Evolutionary conservation across 768 basidiomycete genomes (phyloP).

Genomic region (Hemileccinum impolitum): DNA sequence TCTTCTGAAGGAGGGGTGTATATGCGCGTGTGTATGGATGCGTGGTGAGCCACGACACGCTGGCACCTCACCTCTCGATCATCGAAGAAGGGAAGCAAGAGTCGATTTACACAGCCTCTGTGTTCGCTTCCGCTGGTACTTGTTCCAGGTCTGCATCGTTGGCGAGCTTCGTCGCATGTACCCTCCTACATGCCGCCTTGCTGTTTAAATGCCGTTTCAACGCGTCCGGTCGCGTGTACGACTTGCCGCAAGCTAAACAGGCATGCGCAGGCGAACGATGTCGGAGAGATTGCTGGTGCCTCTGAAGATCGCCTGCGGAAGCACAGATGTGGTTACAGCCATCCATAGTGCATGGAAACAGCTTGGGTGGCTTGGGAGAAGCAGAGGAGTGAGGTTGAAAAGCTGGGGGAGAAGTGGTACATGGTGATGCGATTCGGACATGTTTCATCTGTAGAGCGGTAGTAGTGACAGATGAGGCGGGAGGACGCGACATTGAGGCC

Average conservation of each 20-base stretch:
- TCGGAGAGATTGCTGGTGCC: conserved; percentile 30
- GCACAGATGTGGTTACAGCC: conserved; percentile 28
- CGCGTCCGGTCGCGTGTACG: conserved; percentile 30
- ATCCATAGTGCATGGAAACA: conserved; percentile 22
- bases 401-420: conserved; percentile 3
- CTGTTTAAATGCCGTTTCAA: conserved; percentile 32
- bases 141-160: conserved; percentile 4
- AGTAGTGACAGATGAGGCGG: conserved; percentile 4
- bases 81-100: conserved; percentile 1
- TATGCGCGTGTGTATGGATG: neutral
- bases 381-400: neutral
- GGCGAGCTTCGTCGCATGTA: conserved; percentile 16
- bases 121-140: conserved; percentile 15
- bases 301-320: conserved; percentile 26
- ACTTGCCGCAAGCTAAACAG: conserved; percentile 26
- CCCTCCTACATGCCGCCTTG: conserved; percentile 26
- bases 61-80: conserved; percentile 15
- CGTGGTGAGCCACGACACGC: conserved; percentile 13
- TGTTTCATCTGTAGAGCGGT: conserved; percentile 11
- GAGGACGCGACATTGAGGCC: neutral
- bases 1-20: neutral
- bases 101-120: conserved; percentile 12
- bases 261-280: conserved; percentile 20
- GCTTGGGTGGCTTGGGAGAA: conserved; percentile 11
- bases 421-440: conserved; percentile 15